Conservation (phyloP, 306 rosid genomes). For the Vigna mungo region DNA sequence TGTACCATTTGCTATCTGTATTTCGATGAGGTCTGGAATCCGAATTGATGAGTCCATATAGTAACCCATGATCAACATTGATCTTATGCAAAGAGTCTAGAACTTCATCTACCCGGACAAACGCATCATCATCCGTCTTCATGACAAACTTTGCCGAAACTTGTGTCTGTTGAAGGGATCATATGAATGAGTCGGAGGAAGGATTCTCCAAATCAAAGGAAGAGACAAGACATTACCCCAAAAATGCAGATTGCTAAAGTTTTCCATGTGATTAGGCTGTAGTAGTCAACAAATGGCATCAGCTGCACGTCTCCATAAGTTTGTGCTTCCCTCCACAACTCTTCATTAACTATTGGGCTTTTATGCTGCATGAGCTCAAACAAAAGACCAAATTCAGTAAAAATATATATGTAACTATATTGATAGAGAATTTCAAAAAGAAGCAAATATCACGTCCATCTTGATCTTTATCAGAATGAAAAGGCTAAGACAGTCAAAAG, state of each 20-base stretch:
- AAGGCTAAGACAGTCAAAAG: conserved; percentile 11
- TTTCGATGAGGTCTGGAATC: conserved; percentile 87
- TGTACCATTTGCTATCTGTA: conserved; percentile 95
- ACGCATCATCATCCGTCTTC: conserved; percentile 99
- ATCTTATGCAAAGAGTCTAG: conserved; percentile 72
- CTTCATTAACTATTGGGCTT: conserved; percentile 91
- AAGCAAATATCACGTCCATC: conserved; percentile 2
- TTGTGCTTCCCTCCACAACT: conserved; percentile 91
- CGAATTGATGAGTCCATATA: conserved; percentile 92
- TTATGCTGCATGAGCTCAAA: conserved; percentile 81
- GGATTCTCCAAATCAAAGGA: conserved; percentile 37
- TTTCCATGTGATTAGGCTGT: conserved; percentile 96
- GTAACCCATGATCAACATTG: conserved; percentile 64
- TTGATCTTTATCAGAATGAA: conserved; percentile 35
- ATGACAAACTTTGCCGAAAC: conserved; percentile 92
- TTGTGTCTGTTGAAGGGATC: conserved; percentile 74
- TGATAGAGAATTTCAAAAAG: conserved; percentile 22
- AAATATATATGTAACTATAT: conserved; percentile 10
- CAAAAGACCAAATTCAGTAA: conserved; percentile 44
- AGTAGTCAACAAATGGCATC: conserved; percentile 99
- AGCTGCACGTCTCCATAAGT: conserved; percentile 93
- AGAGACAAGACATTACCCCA: conserved; percentile 73
- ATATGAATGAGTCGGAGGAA: conserved; percentile 47
- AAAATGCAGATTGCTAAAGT: conserved; percentile 92
- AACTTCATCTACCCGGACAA: conserved; percentile 92